Evolutionary conservation across 139 green algal species (phyloP).

Genomic region (Asterochloris sp.): DNA sequence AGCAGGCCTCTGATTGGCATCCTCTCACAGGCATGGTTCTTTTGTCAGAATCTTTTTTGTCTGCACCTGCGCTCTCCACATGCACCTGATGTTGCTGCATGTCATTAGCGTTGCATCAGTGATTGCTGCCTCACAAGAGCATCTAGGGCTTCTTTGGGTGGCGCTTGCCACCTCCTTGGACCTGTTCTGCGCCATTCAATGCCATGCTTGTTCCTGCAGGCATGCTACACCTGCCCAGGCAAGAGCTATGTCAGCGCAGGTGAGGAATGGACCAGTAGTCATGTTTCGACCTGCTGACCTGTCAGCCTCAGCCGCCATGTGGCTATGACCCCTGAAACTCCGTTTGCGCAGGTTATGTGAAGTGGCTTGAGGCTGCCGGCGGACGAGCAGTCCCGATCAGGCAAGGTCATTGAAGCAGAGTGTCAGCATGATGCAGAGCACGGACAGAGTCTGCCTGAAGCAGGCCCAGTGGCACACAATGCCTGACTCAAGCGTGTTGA

Average conservation of each 20-base stretch:
- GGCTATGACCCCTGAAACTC: constrained; percentile 8
- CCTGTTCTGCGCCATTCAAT: too few relatives aligned
- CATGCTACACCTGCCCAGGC: constrained; percentile 65
- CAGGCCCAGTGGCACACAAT: neutral
- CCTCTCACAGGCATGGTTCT: constrained; percentile 37
- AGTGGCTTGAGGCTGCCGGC: constrained; percentile 69
- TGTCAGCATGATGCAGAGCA: neutral
- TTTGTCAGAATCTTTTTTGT: neutral
- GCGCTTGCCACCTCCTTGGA: too few relatives aligned
- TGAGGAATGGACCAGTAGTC: neutral
- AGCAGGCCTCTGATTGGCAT: constrained; percentile 64
- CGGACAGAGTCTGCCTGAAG: neutral
- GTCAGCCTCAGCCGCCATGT: constrained; percentile 48
- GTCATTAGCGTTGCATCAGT: too few relatives aligned
- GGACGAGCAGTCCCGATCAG: constrained; percentile 62
- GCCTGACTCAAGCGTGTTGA: too few relatives aligned
- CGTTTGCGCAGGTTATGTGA: constrained; percentile 53
- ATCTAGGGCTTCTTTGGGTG: too few relatives aligned
- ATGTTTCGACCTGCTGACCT: neutral
- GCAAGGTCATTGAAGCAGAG: constrained; percentile 8
- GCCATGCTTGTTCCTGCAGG: too few relatives aligned
- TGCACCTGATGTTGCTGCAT: neutral
- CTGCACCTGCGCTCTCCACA: neutral
- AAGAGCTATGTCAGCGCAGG: neutral
- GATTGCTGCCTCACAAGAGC: too few relatives aligned